phyloP scores from a whole-genome alignment of 2,329 filamentous ascomycete genomes.

The Sclerotinia spermophila region DNA sequence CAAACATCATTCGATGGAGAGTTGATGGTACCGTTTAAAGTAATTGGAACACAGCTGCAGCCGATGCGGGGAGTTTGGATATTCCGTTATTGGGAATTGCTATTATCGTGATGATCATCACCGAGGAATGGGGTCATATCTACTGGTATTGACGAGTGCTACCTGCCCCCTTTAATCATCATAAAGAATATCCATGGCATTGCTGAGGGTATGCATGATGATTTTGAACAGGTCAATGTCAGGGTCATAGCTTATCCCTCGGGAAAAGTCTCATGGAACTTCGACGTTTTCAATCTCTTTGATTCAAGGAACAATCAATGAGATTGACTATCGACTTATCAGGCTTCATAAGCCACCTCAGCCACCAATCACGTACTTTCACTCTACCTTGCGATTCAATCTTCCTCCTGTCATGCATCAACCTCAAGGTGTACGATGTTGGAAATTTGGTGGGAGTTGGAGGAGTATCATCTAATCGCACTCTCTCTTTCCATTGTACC shows the following conservation, averaged over 20 bases:
- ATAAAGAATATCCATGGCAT: neutral
- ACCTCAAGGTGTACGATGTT: neutral
- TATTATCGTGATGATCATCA: neutral
- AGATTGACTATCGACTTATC: neutral
- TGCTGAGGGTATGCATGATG: neutral
- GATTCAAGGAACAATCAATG: neutral
- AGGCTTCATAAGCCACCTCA: neutral
- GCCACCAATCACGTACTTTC: neutral
- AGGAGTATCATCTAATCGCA: neutral
- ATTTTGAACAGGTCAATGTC: neutral
- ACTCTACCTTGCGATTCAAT: neutral
- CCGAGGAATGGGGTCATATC: neutral
- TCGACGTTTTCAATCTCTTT: neutral
- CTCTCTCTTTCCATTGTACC: neutral
- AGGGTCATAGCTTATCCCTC: neutral
- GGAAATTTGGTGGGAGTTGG: neutral
- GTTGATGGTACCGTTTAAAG: neutral
- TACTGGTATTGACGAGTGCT: neutral
- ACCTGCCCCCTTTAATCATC: neutral
- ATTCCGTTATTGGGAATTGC: neutral
- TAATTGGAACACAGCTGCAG: conserved; percentile 2
- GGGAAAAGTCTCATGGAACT: neutral
- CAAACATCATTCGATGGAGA: neutral
- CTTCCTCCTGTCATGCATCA: neutral
- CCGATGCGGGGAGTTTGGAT: neutral